Base-by-base conservation (phyloP, 2,329 filamentous ascomycete species). In the Monosporascus sp. region DNA sequence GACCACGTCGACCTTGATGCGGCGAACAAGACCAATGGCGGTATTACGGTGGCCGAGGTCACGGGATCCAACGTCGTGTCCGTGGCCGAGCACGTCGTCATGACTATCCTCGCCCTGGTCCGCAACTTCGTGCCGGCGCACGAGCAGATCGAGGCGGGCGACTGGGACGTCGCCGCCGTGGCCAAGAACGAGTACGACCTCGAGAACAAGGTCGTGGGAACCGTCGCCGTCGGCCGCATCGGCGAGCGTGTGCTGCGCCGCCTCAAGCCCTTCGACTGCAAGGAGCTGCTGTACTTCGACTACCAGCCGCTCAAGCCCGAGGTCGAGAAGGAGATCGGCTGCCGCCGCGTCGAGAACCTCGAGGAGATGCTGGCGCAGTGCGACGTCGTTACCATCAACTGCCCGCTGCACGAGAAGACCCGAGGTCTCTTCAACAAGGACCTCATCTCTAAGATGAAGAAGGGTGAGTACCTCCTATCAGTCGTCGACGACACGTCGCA, bases 181-280 rank as follows among this genome's bases (percentile, higher is more conserved):
- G 94, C 94, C 71, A 97, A 97, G 88, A 92, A 96, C 78, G 93
- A 97, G 81, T 99, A 87, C 73, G 94, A 99, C 70, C 87, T 99
- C 53, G 94, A 97, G 83, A 81, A 82, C 81, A 99, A 99, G 86
- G 89, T 95, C 48, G 94, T 99, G 65, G 94, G 94, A 68, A 99
- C 94, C 70, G 94, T 99, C 55, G 94, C 89, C 68, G 92, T 97
- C 58, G 94, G 94, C 73, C 90, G 94, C 72, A 99, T 99, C 67
- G 94, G 94, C 68, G 92, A 97, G 86, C 92, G 94, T 77, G 94
- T 99, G 54, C 85, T 99, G 65, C 89, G 93, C 74, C 87, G 94
- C 62, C 87, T 99, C 67, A 96, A 95, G 86, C 80, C 92, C 62
- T 99, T 99, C 71, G 93, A 96, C 81, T 99, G 94, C 90, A 96